Conservation (phyloP, 176 grass and related monocot genomes). For the Tillandsia leiboldiana region DNA sequence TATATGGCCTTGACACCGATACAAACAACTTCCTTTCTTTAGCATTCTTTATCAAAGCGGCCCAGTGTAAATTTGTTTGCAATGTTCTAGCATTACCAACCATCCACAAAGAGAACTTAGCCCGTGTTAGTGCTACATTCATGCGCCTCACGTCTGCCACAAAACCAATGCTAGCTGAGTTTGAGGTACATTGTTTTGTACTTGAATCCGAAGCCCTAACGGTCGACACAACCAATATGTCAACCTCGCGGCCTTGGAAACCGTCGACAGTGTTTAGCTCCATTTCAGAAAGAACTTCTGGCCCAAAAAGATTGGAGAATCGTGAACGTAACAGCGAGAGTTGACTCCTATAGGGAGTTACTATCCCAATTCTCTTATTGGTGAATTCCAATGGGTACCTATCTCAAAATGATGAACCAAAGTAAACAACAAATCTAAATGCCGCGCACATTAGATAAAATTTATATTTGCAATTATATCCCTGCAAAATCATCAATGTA, state of each 20-base stretch:
- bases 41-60: constrained; percentile 64
- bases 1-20: constrained; percentile 58
- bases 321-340: constrained; percentile 67
- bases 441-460: constrained; percentile 4
- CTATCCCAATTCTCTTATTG: constrained; percentile 69
- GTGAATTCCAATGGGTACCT: constrained; percentile 72
- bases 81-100: constrained; percentile 85
- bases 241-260: constrained; percentile 98
- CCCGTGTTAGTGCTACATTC: constrained; percentile 96
- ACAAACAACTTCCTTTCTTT: constrained; percentile 56
- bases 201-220: constrained; percentile 68
- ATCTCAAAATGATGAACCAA: constrained; percentile 12
- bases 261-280: constrained; percentile 96
- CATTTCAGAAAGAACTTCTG: constrained; percentile 76
- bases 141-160: constrained; percentile 96
- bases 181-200: constrained; percentile 18
- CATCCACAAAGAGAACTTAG: constrained; percentile 84
- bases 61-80: constrained; percentile 70
- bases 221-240: constrained; percentile 87
- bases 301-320: constrained; percentile 60
- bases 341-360: constrained; percentile 93
- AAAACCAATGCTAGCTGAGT: constrained; percentile 71
- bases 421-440: constrained; percentile 27
- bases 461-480: no score
- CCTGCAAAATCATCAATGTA: no score